These are phyloP conservation scores for Schwanniomyces polymorphus DNA, from an alignment of 805 yeast species.

Conservation along the genomic window DNA sequence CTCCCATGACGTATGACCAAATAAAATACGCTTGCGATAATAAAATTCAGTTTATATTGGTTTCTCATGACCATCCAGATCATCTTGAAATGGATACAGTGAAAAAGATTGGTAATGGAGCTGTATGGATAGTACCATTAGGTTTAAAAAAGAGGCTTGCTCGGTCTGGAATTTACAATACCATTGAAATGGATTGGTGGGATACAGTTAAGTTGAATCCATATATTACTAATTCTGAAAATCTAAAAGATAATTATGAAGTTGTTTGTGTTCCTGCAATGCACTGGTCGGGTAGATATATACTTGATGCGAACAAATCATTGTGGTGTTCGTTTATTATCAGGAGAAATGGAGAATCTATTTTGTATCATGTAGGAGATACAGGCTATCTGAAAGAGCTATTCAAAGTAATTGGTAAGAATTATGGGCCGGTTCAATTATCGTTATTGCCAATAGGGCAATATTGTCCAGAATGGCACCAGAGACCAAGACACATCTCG, in stretches of 20 bases:
- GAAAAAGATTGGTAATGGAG: conserved; percentile 48
- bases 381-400: conserved; percentile 84
- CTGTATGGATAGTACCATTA: conserved; percentile 84
- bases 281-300: conserved; percentile 93
- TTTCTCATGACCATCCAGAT: conserved; percentile 95
- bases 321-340: conserved; percentile 89
- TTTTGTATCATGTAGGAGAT: conserved; percentile 91
- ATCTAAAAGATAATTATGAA: conserved; percentile 56
- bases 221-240: conserved; percentile 36
- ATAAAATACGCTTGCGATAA: conserved; percentile 51
- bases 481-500: conserved; percentile 81
- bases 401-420: conserved; percentile 62
- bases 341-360: conserved; percentile 62
- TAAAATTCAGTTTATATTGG: conserved; percentile 68
- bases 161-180: conserved; percentile 57
- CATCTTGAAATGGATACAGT: conserved; percentile 74
- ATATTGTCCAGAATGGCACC: conserved; percentile 94
- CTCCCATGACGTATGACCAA: conserved; percentile 66
- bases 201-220: conserved; percentile 44
- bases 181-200: conserved; percentile 93
- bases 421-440: conserved; percentile 55
- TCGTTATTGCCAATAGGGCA: conserved; percentile 93
- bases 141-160: conserved; percentile 68
- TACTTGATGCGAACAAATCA: conserved; percentile 77
- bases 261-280: conserved; percentile 89